These are phyloP conservation scores for Ophiostoma montium DNA, from an alignment of 2,329 filamentous ascomycete species.

Conservation along the genomic window DNA sequence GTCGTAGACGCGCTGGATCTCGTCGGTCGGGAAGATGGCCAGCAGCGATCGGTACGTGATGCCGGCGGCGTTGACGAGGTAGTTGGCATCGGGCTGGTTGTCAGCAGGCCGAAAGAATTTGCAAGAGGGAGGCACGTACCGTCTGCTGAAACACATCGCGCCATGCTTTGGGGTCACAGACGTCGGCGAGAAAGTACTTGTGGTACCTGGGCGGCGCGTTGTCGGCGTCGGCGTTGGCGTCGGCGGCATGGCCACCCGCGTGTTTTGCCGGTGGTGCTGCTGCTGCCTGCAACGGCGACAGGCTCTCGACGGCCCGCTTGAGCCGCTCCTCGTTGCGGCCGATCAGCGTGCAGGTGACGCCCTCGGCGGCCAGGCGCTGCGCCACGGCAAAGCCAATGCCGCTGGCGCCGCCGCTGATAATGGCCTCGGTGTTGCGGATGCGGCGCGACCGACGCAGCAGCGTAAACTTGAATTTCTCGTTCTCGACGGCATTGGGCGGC, in stretches of 20 bases:
- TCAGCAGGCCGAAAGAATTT: neutral
- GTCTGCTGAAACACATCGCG: conserved; percentile 1
- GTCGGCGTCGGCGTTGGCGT: neutral
- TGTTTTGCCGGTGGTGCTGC: too few species aligned
- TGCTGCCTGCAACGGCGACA: conserved; percentile 16
- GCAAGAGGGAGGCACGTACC: neutral
- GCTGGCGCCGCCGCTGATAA: conserved; percentile 57
- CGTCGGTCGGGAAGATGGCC: conserved; percentile 33
- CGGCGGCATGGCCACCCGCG: neutral
- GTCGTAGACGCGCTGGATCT: conserved; percentile 44
- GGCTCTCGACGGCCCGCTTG: conserved; percentile 19
- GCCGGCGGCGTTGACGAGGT: conserved; percentile 72
- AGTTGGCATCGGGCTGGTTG: conserved; percentile 17
- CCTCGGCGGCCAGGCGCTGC: conserved; percentile 46
- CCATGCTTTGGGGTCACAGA: conserved; percentile 14
- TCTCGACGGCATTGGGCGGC: neutral
- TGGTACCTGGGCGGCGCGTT: neutral
- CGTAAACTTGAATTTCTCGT: neutral
- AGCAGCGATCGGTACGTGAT: conserved; percentile 52
- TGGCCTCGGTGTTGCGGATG: conserved; percentile 25
- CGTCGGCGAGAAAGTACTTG: conserved; percentile 14
- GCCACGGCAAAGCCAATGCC: conserved; percentile 59
- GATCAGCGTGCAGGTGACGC: conserved; percentile 45
- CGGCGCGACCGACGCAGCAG: conserved; percentile 25
- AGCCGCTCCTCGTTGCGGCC: conserved; percentile 40